These are phyloP conservation scores for Trichoderma cornu-damae DNA, from an alignment of 2,329 filamentous ascomycete genomes.

Conservation along the genomic window DNA sequence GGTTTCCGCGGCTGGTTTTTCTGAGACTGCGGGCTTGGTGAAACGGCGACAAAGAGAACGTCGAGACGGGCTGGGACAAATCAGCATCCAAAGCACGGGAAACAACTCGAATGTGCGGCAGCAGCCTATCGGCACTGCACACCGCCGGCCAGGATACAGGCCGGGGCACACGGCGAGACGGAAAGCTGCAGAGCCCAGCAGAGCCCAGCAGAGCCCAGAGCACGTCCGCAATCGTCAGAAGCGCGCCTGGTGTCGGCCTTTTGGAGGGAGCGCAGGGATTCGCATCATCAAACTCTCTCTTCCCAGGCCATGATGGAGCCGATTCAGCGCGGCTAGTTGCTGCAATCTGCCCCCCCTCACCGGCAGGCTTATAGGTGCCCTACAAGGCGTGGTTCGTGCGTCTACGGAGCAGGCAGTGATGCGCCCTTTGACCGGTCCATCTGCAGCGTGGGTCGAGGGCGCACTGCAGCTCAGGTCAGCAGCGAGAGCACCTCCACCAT, in stretches of 20 bases:
- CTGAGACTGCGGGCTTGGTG: conserved; percentile 10
- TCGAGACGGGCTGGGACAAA: conserved; percentile 13
- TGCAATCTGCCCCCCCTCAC: neutral
- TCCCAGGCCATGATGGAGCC: neutral
- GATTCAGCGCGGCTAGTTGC: neutral
- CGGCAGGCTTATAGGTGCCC: too few species aligned
- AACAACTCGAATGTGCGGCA: neutral
- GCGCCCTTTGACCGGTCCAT: neutral
- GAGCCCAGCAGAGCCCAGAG: neutral
- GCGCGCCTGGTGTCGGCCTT: too few species aligned
- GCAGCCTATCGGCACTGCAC: neutral
- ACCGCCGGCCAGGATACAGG: too few species aligned
- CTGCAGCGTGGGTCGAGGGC: neutral
- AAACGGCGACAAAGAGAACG: conserved; percentile 4
- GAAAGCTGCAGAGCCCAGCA: too few species aligned
- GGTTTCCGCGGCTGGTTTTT: conserved; percentile 13
- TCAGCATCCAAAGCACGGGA: neutral
- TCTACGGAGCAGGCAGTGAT: neutral
- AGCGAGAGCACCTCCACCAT: neutral
- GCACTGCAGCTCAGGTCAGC: neutral
- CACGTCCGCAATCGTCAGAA: too few species aligned
- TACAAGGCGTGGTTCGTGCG: neutral
- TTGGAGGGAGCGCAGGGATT: neutral
- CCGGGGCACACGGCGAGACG: neutral
- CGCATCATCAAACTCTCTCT: neutral